Base-by-base conservation (phyloP, 768 basidiomycete species). In the Naganishia onofrii region DNA sequence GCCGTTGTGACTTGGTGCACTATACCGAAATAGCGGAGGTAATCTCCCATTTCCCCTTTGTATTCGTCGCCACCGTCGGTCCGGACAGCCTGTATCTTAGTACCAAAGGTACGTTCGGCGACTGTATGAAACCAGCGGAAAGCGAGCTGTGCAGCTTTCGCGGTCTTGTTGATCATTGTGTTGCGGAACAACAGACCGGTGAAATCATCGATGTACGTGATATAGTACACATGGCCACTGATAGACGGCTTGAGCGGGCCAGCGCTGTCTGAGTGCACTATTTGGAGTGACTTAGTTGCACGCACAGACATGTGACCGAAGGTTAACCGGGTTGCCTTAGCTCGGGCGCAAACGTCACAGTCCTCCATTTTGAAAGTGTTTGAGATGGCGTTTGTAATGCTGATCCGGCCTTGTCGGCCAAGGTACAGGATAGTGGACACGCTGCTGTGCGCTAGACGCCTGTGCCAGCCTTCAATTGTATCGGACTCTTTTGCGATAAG, bases 51-150 rank as follows among this genome's bases (percentile, higher is more conserved):
- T 0, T 44, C 54, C 21, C 3, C 57, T 46, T 36, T 26, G 42
- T 66, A 75, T 48, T 75, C 73, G 21, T 9, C 28, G 15, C 74
- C 74, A 17, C 67, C 67, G 51, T 75, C 74, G 4, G 71, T 70
- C 3, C 74, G 73, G 1, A 75, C 8, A n/a, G 63, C 29, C 26
- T 67, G 26, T 9, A 75, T 69, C 34, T 69, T 70, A 17, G 44
- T 21, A 15, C 51, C 66, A 36, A 42, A 70, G 26, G 28, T 52
- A 19, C 60, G 58, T 52, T 56, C 54, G n/a, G 51, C 28, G 13
- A 32, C 7, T 10, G 26, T 26, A 53, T 71, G 51, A 54, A 29
- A 70, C 57, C 63, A 15, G 38, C 48, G 32, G 60, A 48, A 68
- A 2, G 32, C 23, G 1, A 10, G 0, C 1, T 68, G 51, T 0